Base-by-base conservation (phyloP, 345 rosid species). In the Triadica sebifera region DNA sequence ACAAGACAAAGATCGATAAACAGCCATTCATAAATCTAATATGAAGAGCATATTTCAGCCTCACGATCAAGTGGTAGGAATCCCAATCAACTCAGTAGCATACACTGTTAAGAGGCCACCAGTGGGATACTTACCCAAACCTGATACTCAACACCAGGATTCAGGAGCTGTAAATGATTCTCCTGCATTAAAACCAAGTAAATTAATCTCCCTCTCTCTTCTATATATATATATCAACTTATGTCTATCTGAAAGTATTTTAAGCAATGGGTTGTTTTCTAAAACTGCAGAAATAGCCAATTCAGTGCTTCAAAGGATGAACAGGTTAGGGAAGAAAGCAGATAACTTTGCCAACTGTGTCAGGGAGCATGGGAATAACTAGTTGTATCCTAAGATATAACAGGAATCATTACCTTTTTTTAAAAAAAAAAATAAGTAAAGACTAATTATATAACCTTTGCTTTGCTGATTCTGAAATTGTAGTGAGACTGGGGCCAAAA, bases 291-390 rank as follows among this genome's bases (percentile, higher is more conserved):
- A 17, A 11, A 69, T 20, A 20, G 25, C n/a, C 24, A 46, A 75
- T 41, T 70, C 78, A 11, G 74, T 70, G 58, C 58, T 81, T 25
- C 47, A 59, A 12, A 74, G 59, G 51, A 81, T 70, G 39, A 77
- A 70, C 55, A 74, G 64, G 66, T 16, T 73, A n/a, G 76, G 81
- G 12, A 77, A 71, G 65, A 77, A 70, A 56, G 81, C 81, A 3
- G 78, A 81, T 60, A 60, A 58, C 13, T 77, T 81, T 22, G 76
- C 81, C 4, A 43, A 51, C 3, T 15, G 81, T 38, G 25, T 74
- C 56, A 75, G 86, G 63, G 96, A 90, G 74, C 96, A 89, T 69
- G 84, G 84, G 83, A 84, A 67, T 8, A 13, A 43, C 6, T 39
- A 13, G 20, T 55, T 17, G 3, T 52, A n/a, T n/a, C n/a, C n/a